Evolutionary conservation across 2,329 filamentous ascomycete species (phyloP), one percentile per base, ranked within the genome.

Genomic region (Colletotrichum sp.): DNA sequence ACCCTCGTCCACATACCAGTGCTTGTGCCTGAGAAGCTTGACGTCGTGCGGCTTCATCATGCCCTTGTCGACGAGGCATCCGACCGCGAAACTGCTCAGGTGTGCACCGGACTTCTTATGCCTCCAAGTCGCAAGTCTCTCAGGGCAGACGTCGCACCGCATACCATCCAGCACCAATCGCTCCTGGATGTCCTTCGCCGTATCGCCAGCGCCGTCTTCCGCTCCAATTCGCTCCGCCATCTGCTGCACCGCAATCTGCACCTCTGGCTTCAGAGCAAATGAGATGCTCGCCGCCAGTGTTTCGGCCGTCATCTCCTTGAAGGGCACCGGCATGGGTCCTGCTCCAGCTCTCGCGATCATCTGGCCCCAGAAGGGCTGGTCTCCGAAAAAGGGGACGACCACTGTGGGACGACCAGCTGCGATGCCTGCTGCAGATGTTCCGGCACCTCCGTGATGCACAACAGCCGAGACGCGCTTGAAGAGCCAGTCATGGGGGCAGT

Each of bases 371-470:
- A 93, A 93, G 4, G 91, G 90, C 79, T 93, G 92, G 78, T 92
- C 92, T 10, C 92, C 92, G 77, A 93, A 94, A 83, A 93, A 94
- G 0, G 92, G 92, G 0, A 93, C 90, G 26, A 94, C 90, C 81
- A 93, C 90, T 1, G 92, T 93, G 0, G 92, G 92, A 59, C 87
- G 89, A 1, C 88, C 92, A 66, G 87, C 89, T 70, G 90, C 90
- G 12, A 93, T 85, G 2, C 92, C 92, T 21, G 91, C 91, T 3
- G 92, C 92, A 2, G 91, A 93, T 0, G 92, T 93, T 5, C 92
- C 92, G 2, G 92, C 92, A 18, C 92, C 92, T 9, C 92, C 92
- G 75, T 93, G 92, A 78, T 93, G 92, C 0, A 93, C 89, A 0
- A 93, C 92, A 3, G 88, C 90, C 4, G 86, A 86, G 3, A 93